Conservation (phyloP, 352 stramenopile genomes). For the Pythium oligandrum region DNA sequence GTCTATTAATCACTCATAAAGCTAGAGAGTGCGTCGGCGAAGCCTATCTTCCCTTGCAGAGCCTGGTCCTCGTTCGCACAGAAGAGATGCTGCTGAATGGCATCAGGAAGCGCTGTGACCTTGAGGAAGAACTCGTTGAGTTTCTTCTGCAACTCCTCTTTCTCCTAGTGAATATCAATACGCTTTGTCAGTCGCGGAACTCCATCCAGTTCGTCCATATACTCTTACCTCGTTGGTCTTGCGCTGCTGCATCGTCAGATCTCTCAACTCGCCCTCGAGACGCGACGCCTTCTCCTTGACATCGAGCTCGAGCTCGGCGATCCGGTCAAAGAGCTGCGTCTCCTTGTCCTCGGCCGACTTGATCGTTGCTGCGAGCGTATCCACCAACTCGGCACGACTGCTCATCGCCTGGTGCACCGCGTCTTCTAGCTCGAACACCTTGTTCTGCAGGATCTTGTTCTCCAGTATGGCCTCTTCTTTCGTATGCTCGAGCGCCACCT, state of each 20-base stretch:
- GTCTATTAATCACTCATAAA: conserved; percentile 72
- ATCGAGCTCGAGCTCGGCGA: conserved; percentile 44
- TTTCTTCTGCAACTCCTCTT: conserved; percentile 75
- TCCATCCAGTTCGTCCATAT: neutral
- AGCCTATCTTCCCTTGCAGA: conserved; percentile 34
- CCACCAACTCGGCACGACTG: conserved; percentile 68
- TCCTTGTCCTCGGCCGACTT: conserved; percentile 52
- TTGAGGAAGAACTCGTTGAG: conserved; percentile 76
- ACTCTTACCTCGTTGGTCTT: conserved; percentile 60
- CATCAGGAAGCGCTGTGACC: conserved; percentile 55
- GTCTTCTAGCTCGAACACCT: conserved; percentile 50
- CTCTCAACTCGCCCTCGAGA: conserved; percentile 52
- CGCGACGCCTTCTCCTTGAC: conserved; percentile 63
- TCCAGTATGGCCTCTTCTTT: conserved; percentile 27
- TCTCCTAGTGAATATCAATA: conserved; percentile 37
- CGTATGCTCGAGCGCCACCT: conserved; percentile 46
- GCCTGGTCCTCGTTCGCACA: conserved; percentile 24
- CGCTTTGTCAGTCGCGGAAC: neutral
- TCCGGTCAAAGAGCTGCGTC: conserved; percentile 28
- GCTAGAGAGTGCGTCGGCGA: conserved; percentile 65
- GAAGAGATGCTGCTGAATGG: conserved; percentile 74
- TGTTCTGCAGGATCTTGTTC: conserved; percentile 30
- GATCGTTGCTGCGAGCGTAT: conserved; percentile 64
- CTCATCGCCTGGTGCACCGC: conserved; percentile 50
- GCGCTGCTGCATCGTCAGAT: conserved; percentile 39